These are phyloP conservation scores for Herpetomonas samuelpessoai DNA, from an alignment of 208 protist genomes.

Conservation along the genomic window DNA sequence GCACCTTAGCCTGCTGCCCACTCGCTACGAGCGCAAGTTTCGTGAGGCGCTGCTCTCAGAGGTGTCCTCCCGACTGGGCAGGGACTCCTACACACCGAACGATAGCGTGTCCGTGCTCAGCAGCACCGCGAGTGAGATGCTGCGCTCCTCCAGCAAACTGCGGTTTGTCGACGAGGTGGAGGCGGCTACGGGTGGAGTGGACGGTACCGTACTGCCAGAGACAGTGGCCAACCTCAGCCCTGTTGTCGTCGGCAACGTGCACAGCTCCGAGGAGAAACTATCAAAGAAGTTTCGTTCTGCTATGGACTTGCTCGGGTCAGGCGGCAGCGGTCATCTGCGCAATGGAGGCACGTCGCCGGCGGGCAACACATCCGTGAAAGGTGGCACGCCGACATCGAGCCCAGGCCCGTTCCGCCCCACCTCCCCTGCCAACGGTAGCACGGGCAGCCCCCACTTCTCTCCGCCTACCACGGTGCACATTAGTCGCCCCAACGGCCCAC, in stretches of 20 bases:
- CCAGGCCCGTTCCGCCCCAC: no score
- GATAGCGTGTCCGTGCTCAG: slow-evolving; percentile 59
- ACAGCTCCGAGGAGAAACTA: slow-evolving; percentile 31
- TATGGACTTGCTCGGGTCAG: slow-evolving; percentile 12
- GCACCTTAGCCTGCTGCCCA: slow-evolving; percentile 38
- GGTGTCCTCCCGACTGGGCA: slow-evolving; percentile 37
- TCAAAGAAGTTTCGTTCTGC: slow-evolving; percentile 1
- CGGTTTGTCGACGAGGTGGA: slow-evolving; percentile 80
- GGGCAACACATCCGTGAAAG: no score
- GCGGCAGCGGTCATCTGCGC: slow-evolving; percentile 6
- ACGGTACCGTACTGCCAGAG: slow-evolving; percentile 35
- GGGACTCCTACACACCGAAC: slow-evolving; percentile 36
- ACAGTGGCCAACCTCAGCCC: slow-evolving; percentile 33
- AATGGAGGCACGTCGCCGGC: no score
- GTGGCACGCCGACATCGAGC: no score
- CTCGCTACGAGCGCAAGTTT: slow-evolving; percentile 35
- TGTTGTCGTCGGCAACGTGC: slow-evolving; percentile 36
- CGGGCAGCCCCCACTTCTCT: neutral
- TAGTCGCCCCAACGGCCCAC: no score
- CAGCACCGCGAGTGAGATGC: slow-evolving; percentile 49
- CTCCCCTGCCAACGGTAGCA: neutral
- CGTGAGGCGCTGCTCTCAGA: slow-evolving; percentile 45
- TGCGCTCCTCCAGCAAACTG: slow-evolving; percentile 48
- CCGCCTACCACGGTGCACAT: neutral
- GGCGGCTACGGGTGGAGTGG: slow-evolving; percentile 43